These are phyloP conservation scores for Corylus heterophylla DNA, from an alignment of 306 rosid species.

Conservation along the genomic window DNA sequence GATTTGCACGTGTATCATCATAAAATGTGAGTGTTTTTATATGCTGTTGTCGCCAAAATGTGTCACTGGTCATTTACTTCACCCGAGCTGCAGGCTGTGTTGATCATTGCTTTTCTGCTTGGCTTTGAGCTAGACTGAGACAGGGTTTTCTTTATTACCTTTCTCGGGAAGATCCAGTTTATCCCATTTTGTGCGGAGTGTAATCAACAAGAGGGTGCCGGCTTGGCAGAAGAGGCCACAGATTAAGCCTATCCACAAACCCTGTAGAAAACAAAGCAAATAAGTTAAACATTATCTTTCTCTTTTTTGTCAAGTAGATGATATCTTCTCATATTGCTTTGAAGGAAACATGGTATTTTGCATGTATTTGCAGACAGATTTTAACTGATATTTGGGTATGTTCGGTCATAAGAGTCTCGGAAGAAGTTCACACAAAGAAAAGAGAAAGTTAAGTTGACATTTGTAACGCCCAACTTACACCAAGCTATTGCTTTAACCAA, in stretches of 20 bases:
- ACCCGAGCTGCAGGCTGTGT: not conserved
- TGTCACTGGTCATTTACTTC: not conserved
- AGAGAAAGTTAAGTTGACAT: too few relatives aligned
- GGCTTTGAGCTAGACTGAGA: slow-evolving; percentile 2
- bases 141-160: slow-evolving; percentile 13
- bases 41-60: too few relatives aligned
- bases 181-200: slow-evolving; percentile 44
- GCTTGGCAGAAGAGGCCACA: slow-evolving; percentile 63
- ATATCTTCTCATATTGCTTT: not conserved
- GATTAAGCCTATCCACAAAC: slow-evolving; percentile 78
- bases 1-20: too few relatives aligned
- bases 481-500: too few relatives aligned
- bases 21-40: too few relatives aligned
- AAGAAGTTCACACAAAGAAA: too few relatives aligned
- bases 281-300: not conserved
- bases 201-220: slow-evolving; percentile 41
- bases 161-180: slow-evolving; percentile 25
- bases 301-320: not conserved
- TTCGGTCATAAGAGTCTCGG: too few relatives aligned
- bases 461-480: too few relatives aligned
- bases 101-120: not conserved
- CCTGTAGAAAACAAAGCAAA: slow-evolving; percentile 39
- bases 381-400: not conserved
- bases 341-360: not conserved
- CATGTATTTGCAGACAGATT: not conserved